phyloP scores from a whole-genome alignment of 768 basidiomycete genomes.

The Paxillus rubicundulus region DNA sequence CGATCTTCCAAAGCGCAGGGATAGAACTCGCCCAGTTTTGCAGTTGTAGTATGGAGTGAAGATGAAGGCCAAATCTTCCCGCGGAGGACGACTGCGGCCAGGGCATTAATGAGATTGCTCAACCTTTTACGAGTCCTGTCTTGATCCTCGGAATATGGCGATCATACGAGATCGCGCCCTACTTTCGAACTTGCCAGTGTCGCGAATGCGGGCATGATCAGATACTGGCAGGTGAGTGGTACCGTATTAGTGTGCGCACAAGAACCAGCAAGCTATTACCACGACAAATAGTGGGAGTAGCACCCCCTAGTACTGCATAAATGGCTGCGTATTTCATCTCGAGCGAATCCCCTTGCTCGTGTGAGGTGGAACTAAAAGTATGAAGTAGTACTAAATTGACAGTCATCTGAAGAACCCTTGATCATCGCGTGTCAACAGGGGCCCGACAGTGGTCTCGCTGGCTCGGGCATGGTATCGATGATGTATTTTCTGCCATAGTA shows the following conservation, averaged over 20 bases:
- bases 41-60: too few relatives aligned
- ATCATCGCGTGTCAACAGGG: too few relatives aligned
- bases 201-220: slow-evolving; percentile 38
- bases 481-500: not conserved
- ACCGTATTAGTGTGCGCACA: slow-evolving; percentile 27
- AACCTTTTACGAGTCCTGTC: slow-evolving; percentile 15
- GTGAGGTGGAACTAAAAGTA: too few relatives aligned
- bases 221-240: slow-evolving; percentile 34
- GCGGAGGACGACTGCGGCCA: not conserved
- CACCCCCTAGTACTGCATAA: not conserved
- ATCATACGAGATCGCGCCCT: slow-evolving; percentile 28
- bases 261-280: slow-evolving; percentile 22
- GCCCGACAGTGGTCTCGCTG: not conserved
- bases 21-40: too few relatives aligned
- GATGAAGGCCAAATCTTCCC: too few relatives aligned
- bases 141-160: slow-evolving; percentile 20
- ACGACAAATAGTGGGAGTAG: not conserved
- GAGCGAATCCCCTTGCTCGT: too few relatives aligned
- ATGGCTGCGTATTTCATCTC: not conserved
- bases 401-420: too few relatives aligned
- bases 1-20: too few relatives aligned
- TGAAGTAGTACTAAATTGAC: too few relatives aligned
- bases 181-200: slow-evolving; percentile 35
- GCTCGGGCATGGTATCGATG: not conserved
- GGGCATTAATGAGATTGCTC: not conserved